Evolutionary conservation across 352 stramenopile species (phyloP).

Genomic region (Phytophthora vignae): DNA sequence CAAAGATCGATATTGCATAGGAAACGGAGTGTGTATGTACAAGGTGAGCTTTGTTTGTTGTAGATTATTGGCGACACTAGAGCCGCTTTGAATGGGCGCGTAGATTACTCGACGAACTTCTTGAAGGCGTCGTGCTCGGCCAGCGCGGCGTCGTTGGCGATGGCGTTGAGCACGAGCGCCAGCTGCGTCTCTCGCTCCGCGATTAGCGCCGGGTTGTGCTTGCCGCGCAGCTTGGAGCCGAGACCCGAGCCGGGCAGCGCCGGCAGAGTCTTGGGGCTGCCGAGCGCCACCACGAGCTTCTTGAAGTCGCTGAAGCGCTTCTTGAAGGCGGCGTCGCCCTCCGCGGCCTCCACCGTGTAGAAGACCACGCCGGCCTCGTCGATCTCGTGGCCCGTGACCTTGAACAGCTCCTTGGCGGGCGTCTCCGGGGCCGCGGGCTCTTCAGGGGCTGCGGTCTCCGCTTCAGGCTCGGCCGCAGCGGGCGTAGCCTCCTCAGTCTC

Average conservation of each 20-base stretch:
- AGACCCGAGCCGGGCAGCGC: constrained; percentile 61
- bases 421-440: constrained; percentile 6
- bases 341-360: constrained; percentile 63
- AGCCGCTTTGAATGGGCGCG: neutral
- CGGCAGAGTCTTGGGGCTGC: constrained; percentile 47
- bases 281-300: constrained; percentile 57
- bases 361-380: constrained; percentile 70
- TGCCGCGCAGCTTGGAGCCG: constrained; percentile 57
- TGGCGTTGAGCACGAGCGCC: constrained; percentile 71
- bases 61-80: constrained; percentile 8
- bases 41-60: constrained; percentile 12
- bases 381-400: constrained; percentile 69
- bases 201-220: constrained; percentile 69
- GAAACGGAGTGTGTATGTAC: too few relatives aligned
- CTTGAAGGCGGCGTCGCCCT: constrained; percentile 54
- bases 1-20: too few relatives aligned
- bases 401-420: constrained; percentile 39
- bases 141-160: constrained; percentile 57
- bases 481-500: constrained; percentile 13
- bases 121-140: constrained; percentile 60
- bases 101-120: constrained; percentile 49
- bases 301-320: constrained; percentile 90
- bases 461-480: constrained; percentile 19
- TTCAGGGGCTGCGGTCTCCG: constrained; percentile 11
- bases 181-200: constrained; percentile 72